Base-by-base conservation (phyloP, 176 grass and related monocot genomes). In the Cenchrus fungigraminus region DNA sequence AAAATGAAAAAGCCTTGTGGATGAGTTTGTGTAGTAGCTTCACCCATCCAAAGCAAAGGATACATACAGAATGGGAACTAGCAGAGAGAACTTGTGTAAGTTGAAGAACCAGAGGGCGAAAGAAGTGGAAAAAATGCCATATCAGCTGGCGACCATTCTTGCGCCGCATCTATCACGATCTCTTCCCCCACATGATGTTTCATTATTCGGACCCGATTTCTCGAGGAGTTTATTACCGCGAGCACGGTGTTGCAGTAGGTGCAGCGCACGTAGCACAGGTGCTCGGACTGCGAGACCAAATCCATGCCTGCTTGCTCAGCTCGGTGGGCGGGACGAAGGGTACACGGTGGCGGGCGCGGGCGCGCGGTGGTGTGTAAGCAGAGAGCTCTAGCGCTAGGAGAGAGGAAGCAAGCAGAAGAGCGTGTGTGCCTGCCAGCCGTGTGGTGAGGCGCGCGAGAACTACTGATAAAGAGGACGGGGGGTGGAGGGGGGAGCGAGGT, bases 191-290 rank as follows among this genome's bases (percentile, higher is more conserved):
- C 37, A 42, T 0, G 17, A 32, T 29, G 12, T 56, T 77, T 60
- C 71, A 34, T 15, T 14, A 40, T 40, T 46, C n/a, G 56, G 55
- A 25, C 59, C 74, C 68, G 84, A 50, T 86, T 68, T 91, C 79
- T 85, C 82, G 87, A 91, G 76, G 92, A 98, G 90, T 89, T 93
- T 94, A 98, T 93, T 94, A 98, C 97, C 90, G 88, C 88, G 78
- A 99, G 97, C 65, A 94, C 90, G 66, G 89, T 90, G 75, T 88
- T 96, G 88, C 97, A 99, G 90, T 90, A 99, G 81, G 89, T 91
- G 93, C 97, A 99, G 89, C 91, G 86, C n/a, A 98, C 91, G 81
- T 90, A 96, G 90, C 93, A 89, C 62, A 96, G 77, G 78, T 92
- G 91, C 86, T 96, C 97, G 65, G 91, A 85, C 74, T 86, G 93